Evolutionary conservation across 345 rosid genomes (phyloP), one percentile per base, ranked within the genome.

Genomic region (Populus nigra): DNA sequence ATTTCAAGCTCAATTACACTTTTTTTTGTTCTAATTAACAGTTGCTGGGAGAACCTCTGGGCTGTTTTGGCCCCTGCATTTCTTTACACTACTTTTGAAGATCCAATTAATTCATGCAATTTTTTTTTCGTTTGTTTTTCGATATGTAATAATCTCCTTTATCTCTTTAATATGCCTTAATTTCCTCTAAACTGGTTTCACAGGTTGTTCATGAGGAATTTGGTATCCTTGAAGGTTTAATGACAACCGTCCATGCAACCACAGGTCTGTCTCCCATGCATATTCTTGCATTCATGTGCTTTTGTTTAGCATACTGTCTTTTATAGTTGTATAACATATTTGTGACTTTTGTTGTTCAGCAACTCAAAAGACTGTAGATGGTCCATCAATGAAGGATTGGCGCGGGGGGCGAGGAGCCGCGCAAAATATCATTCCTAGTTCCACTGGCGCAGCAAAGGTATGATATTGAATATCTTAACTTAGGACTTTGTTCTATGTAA

Each of bases 191-290:
- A 59, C 25, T 59, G 29, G 25, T 73, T 75, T 78, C 77, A 69
- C 85, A 96, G 99, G 99, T 96, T 69, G 96, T 96, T 72, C 97
- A 96, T 73, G 97, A 92, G 86, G 99, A 94, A 83, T 96, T 96
- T 74, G 99, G 98, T 76, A 92, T 96, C 25, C 27, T 90, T 80
- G 97, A 96, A 89, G 99, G 98, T 82, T 87, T 96, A 84, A 96
- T 96, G 99, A 96, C 99, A 71, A 96, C 99, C 62, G 99, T 96
- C 68, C 99, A 96, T 76, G 97, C 99, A 79, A 96, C 98, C 72
- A 96, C 99, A 79, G 99, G 98, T 96, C 71, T 35, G 20, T 82
- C 8, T 75, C 80, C 65, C 43, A 6, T 18, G 22, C 29, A 59
- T n/a, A 49, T 53, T 73, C 67, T 17, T 41, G 27, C 29, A 17